These are phyloP conservation scores for Russula griseocarnosa DNA, from an alignment of 768 basidiomycete genomes.

Conservation along the genomic window DNA sequence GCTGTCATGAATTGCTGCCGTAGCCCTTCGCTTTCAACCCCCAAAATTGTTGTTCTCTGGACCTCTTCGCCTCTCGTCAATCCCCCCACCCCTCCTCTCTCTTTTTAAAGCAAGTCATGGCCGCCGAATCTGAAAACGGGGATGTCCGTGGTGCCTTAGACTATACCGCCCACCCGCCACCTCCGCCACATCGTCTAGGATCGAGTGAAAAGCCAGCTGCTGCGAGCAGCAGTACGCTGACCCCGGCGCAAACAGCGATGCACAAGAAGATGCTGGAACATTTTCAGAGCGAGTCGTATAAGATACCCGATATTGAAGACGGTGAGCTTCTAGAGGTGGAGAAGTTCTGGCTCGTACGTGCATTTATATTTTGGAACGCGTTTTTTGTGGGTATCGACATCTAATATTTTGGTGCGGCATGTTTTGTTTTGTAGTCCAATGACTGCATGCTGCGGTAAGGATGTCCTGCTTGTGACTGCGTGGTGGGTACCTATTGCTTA, in stretches of 20 bases:
- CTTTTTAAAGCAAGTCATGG: background rate
- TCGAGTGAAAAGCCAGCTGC: slow-evolving; percentile 15
- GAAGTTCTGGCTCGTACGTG: slow-evolving; percentile 69
- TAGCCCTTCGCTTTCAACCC: no score
- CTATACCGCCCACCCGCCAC: slow-evolving; percentile 19
- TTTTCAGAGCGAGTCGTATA: slow-evolving; percentile 52
- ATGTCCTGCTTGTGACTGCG: background rate
- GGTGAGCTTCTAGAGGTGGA: slow-evolving; percentile 57
- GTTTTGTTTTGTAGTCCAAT: slow-evolving; percentile 40
- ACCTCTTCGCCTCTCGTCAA: background rate
- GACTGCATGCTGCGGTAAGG: slow-evolving; percentile 67
- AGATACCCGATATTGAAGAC: slow-evolving; percentile 43
- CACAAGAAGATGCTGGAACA: slow-evolving; percentile 55
- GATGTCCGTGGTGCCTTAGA: background rate
- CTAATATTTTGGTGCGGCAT: background rate
- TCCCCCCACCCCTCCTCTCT: no score
- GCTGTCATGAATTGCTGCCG: no score
- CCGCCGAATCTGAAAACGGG: slow-evolving; percentile 15
- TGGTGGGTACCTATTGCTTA: background rate
- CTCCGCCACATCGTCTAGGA: slow-evolving; percentile 8
- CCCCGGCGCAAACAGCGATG: slow-evolving; percentile 45
- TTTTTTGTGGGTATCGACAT: background rate
- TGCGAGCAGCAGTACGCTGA: slow-evolving; percentile 31
- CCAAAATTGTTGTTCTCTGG: background rate
- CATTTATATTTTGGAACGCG: background rate